Conservation (phyloP, 805 yeast species). For the Starmerella apis region DNA sequence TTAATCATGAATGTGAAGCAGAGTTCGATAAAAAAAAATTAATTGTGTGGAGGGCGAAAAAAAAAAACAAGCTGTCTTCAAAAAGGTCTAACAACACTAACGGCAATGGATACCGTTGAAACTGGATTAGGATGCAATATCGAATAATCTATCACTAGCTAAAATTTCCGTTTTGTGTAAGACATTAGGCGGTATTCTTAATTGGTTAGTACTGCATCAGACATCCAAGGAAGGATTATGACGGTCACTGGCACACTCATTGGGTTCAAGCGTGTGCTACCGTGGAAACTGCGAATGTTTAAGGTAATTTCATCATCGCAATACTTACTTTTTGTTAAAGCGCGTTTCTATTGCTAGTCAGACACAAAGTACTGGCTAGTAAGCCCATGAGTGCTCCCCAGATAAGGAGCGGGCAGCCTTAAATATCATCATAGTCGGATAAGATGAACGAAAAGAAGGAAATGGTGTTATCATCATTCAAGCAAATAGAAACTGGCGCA, state of each 20-base stretch:
- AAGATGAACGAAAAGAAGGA: constrained; percentile 32
- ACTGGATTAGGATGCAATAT: too few relatives aligned
- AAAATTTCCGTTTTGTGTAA: not conserved
- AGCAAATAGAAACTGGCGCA: constrained; percentile 6
- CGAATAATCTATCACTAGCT: not conserved
- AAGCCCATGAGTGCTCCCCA: constrained; percentile 26
- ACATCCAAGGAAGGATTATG: constrained; percentile 37
- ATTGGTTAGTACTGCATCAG: constrained; percentile 31
- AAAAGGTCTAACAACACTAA: too few relatives aligned
- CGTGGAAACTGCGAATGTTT: constrained; percentile 40
- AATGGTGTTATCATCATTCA: constrained; percentile 33
- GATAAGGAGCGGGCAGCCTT: constrained; percentile 28
- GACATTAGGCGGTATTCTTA: not conserved
- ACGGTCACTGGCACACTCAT: constrained; percentile 36
- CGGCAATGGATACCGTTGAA: too few relatives aligned
- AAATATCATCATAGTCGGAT: constrained; percentile 36
- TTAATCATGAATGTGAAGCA: not conserved
- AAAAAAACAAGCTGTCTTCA: not conserved
- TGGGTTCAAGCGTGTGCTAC: constrained; percentile 36
- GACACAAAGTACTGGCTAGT: constrained; percentile 36
- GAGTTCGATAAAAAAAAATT: not conserved
- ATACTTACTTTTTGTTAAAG: constrained; percentile 21
- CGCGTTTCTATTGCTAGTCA: constrained; percentile 21
- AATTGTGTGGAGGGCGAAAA: not conserved
- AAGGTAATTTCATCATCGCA: constrained; percentile 32